Evolutionary conservation across 352 stramenopile species (phyloP).

Genomic region (Phytophthora pistaciae): DNA sequence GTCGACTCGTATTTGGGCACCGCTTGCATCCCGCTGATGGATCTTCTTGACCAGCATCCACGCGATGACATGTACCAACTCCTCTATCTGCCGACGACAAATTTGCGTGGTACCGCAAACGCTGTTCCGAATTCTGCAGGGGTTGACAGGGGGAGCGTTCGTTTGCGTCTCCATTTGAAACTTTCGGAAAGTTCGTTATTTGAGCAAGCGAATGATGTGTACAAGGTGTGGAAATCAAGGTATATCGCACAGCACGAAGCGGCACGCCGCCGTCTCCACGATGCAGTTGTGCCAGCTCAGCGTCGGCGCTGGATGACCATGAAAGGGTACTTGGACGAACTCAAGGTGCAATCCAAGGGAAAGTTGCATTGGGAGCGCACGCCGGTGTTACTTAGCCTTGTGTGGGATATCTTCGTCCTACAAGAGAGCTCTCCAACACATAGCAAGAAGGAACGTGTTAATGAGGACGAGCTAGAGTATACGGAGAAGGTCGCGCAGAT

Average conservation of each 20-base stretch:
- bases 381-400: conserved; percentile 65
- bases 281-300: conserved; percentile 68
- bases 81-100: conserved; percentile 35
- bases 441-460: conserved; percentile 13
- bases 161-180: conserved; percentile 55
- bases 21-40: conserved; percentile 68
- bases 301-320: conserved; percentile 68
- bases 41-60: conserved; percentile 70
- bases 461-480: conserved; percentile 41
- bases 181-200: conserved; percentile 71
- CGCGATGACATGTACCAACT: conserved; percentile 72
- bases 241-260: conserved; percentile 70
- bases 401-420: conserved; percentile 78
- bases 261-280: conserved; percentile 63
- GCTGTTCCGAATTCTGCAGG: not conserved
- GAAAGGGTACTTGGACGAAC: conserved; percentile 63
- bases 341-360: conserved; percentile 45
- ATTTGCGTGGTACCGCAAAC: conserved; percentile 3
- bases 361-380: conserved; percentile 80
- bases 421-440: conserved; percentile 30
- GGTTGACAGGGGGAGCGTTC: conserved; percentile 45
- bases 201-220: conserved; percentile 70
- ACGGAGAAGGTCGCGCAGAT: conserved; percentile 46
- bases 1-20: conserved; percentile 64
- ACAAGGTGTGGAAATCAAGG: conserved; percentile 69